Conservation (phyloP, 495 filamentous ascomycete species). For the Hyaloscypha finlandica region DNA sequence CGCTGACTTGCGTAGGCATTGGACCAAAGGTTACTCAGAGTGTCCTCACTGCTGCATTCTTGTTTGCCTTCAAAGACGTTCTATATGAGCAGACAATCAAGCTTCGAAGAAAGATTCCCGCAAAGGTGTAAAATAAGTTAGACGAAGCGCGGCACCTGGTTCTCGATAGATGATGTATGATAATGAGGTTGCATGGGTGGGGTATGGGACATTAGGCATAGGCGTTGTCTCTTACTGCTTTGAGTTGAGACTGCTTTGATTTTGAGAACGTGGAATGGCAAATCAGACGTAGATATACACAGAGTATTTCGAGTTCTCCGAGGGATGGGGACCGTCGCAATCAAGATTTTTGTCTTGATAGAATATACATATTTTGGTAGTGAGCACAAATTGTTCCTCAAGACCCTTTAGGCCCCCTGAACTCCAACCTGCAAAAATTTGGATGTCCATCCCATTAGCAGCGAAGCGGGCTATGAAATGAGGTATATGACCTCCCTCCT, state of each 20-base stretch:
- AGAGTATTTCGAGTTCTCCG: too few species aligned
- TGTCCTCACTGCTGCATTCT: slow-evolving; percentile 91
- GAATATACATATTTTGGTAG: too few species aligned
- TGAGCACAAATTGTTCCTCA: too few species aligned
- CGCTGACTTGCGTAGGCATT: slow-evolving; percentile 61
- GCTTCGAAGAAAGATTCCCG: slow-evolving; percentile 44
- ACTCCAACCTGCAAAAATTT: too few species aligned
- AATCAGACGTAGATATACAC: background rate
- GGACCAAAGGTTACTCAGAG: slow-evolving; percentile 95
- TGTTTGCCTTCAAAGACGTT: slow-evolving; percentile 98
- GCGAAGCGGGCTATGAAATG: background rate
- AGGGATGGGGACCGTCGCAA: too few species aligned
- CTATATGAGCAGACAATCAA: slow-evolving; percentile 57
- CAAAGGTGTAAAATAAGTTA: slow-evolving; percentile 33
- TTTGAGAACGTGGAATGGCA: slow-evolving; percentile 1
- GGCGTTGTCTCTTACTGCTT: background rate
- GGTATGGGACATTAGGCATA: background rate
- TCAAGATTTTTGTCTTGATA: too few species aligned
- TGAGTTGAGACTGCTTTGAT: background rate
- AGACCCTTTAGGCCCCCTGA: too few species aligned
- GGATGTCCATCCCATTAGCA: background rate
- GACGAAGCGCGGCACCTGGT: background rate
- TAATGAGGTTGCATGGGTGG: slow-evolving; percentile 3
- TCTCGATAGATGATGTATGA: slow-evolving; percentile 5
- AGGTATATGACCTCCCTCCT: background rate